These are phyloP conservation scores for Lasiosphaeriaceae sp. DNA, from an alignment of 495 filamentous ascomycete species.

Conservation along the genomic window DNA sequence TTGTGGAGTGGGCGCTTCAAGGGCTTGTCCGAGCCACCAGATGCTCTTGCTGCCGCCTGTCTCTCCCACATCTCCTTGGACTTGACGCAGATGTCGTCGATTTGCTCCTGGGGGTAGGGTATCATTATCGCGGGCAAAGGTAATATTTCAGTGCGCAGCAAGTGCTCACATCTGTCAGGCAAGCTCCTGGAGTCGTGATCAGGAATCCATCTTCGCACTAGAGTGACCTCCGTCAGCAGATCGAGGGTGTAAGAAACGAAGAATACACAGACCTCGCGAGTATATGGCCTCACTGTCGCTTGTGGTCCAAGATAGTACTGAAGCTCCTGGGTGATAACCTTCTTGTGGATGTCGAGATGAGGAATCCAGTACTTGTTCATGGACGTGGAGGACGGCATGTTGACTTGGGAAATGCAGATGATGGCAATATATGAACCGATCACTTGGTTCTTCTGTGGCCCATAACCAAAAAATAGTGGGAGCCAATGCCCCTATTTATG, in stretches of 20 bases:
- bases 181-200: conserved; percentile 51
- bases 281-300: conserved; percentile 51
- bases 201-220: conserved; percentile 56
- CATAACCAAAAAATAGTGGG: neutral
- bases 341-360: conserved; percentile 53
- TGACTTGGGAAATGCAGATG: conserved; percentile 7
- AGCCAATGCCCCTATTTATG: conserved; percentile 19
- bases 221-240: conserved; percentile 25
- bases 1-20: conserved; percentile 54
- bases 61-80: conserved; percentile 54
- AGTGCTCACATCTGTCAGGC: conserved; percentile 51
- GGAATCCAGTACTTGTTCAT: conserved; percentile 58
- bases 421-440: neutral
- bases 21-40: conserved; percentile 42
- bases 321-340: conserved; percentile 53
- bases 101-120: conserved; percentile 45
- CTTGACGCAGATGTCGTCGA: conserved; percentile 55
- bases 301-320: conserved; percentile 54
- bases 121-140: conserved; percentile 26
- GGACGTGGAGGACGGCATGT: conserved; percentile 35
- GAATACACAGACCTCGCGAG: conserved; percentile 40
- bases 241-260: conserved; percentile 6
- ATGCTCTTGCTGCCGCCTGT: conserved; percentile 50
- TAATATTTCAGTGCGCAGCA: neutral
- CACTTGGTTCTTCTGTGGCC: neutral